These are phyloP conservation scores for Xylariaceae sp. DNA, from an alignment of 2,329 filamentous ascomycete genomes.

Conservation along the genomic window DNA sequence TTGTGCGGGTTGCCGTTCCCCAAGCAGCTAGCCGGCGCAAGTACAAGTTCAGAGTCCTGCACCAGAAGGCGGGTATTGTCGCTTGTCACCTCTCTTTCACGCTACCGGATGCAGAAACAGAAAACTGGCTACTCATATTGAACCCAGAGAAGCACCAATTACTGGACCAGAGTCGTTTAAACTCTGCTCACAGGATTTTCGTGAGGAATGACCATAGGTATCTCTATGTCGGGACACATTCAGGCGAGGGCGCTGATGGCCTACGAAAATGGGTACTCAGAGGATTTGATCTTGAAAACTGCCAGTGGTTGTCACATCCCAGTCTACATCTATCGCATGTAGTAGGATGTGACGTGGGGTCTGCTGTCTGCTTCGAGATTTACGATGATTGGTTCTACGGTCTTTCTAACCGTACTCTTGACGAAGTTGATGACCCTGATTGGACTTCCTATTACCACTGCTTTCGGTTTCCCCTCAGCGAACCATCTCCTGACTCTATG, in stretches of 20 bases:
- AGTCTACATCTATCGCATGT: conserved; percentile 54
- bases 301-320: conserved; percentile 36
- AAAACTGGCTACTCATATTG: conserved; percentile 52
- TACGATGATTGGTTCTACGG: conserved; percentile 64
- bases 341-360: conserved; percentile 61
- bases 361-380: conserved; percentile 68
- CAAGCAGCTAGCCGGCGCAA: conserved; percentile 32
- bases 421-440: conserved; percentile 59
- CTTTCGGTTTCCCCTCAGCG: conserved; percentile 55
- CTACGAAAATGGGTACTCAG: conserved; percentile 60
- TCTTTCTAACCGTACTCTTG: conserved; percentile 61
- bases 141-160: conserved; percentile 38
- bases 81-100: conserved; percentile 52
- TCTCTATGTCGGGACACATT: conserved; percentile 65
- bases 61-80: conserved; percentile 55
- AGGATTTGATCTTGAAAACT: conserved; percentile 44
- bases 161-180: conserved; percentile 38
- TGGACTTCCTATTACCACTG: conserved; percentile 69
- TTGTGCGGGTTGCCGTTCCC: conserved; percentile 36
- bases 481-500: conserved; percentile 36
- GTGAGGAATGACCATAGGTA: conserved; percentile 60
- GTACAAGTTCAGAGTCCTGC: conserved; percentile 50
- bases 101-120: conserved; percentile 28
- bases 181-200: conserved; percentile 56
- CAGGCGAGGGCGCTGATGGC: conserved; percentile 48